Evolutionary conservation across 768 basidiomycete genomes (phyloP).

Genomic region (Termitomyces sp.): DNA sequence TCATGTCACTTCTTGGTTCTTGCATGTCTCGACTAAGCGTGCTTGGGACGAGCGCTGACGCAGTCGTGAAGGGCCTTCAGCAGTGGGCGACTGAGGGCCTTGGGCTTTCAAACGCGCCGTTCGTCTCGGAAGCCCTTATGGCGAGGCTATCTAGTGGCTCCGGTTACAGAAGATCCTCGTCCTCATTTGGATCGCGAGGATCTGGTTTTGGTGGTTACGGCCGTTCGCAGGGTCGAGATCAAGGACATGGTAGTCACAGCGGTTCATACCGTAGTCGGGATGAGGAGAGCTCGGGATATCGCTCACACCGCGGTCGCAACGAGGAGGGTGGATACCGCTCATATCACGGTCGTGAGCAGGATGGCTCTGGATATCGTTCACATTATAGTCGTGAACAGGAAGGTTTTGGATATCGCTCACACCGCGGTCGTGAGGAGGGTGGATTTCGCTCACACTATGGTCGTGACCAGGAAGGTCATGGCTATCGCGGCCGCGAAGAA

Average conservation of each 20-base stretch:
- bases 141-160: slow-evolving; percentile 6
- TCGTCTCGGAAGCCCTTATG: slow-evolving; percentile 48
- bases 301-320: neutral
- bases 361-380: neutral
- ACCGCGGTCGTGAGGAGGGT: neutral
- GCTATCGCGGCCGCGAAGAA: neutral
- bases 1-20: slow-evolving; percentile 69
- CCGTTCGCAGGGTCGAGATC: neutral
- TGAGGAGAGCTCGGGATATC: neutral
- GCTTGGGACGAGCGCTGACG: slow-evolving; percentile 40
- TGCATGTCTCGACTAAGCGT: slow-evolving; percentile 53
- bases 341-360: neutral
- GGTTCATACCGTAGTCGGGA: slow-evolving; percentile 2
- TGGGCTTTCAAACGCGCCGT: slow-evolving; percentile 50
- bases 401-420: neutral
- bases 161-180: neutral
- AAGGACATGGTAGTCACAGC: neutral
- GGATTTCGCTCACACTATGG: neutral
- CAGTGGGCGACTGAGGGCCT: slow-evolving; percentile 58
- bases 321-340: neutral
- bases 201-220: neutral
- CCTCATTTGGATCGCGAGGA: neutral
- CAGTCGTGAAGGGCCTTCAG: slow-evolving; percentile 54
- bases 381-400: neutral
- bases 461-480: neutral